Percentiles rank a stretch among this genome's conserved stretches.
phyloP scores from a whole-genome alignment of 2,329 filamentous ascomycete genomes.

The Ceratocystis colombiana region DNA sequence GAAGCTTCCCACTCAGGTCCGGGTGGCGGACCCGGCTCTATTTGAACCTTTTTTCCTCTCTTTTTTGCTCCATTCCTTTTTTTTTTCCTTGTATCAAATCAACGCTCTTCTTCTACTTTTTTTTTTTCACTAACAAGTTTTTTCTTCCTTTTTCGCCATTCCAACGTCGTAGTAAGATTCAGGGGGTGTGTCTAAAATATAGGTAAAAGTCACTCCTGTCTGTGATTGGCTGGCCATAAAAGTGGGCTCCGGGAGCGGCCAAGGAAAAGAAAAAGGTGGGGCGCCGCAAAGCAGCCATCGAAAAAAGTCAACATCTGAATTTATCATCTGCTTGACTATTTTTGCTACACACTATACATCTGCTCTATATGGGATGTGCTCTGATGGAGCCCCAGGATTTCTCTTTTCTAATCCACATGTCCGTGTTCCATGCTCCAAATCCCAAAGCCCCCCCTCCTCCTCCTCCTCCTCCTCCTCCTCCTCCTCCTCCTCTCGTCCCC shows the following conservation, averaged over 20 bases:
- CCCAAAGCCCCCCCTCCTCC: not conserved
- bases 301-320: slow-evolving; percentile 3
- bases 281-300: not conserved
- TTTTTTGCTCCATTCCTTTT: not conserved
- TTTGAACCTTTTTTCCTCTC: slow-evolving; percentile 17
- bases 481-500: not conserved
- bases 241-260: slow-evolving; percentile 22
- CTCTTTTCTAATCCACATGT: not conserved
- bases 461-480: slow-evolving; percentile 4
- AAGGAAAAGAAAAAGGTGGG: slow-evolving; percentile 10
- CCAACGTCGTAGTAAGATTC: not conserved
- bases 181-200: slow-evolving; percentile 20
- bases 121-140: not conserved
- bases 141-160: slow-evolving; percentile 3
- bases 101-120: not conserved
- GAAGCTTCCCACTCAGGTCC: not conserved
- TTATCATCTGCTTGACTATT: not conserved
- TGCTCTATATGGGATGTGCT: not conserved
- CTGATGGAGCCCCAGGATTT: not conserved
- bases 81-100: slow-evolving; percentile 8
- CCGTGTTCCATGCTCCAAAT: not conserved
- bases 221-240: slow-evolving; percentile 17
- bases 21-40: slow-evolving; percentile 18
- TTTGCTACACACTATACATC: not conserved
- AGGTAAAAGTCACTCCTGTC: not conserved